phyloP scores from a whole-genome alignment of 1,284 basidiomycete species.

The Hypsizygus ulmarius region DNA sequence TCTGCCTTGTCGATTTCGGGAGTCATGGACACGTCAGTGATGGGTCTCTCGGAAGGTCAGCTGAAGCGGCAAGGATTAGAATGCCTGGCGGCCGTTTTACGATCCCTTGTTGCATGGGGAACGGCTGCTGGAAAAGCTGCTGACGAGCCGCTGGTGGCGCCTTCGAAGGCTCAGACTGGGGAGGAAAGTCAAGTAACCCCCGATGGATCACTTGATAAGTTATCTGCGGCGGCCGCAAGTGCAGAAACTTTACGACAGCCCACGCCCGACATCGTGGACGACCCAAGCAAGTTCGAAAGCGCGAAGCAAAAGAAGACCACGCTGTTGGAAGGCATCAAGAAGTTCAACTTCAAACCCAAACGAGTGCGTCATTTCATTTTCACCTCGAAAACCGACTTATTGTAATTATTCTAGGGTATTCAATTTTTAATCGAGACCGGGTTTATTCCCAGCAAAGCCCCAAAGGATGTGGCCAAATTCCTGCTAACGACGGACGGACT shows the following conservation, averaged over 20 bases:
- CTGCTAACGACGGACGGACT: conserved; percentile 89
- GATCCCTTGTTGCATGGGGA: conserved; percentile 90
- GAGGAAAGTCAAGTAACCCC: conserved; percentile 55
- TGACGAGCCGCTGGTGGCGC: conserved; percentile 42
- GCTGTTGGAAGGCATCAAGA: conserved; percentile 92
- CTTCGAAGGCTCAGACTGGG: conserved; percentile 41
- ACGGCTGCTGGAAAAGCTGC: conserved; percentile 53
- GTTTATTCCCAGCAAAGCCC: conserved; percentile 77
- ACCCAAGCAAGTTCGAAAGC: conserved; percentile 91
- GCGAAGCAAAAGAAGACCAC: conserved; percentile 98
- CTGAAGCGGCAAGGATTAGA: conserved; percentile 87
- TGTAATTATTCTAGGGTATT: conserved; percentile 60
- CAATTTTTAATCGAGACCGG: conserved; percentile 88
- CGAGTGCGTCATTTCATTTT: conserved; percentile 45
- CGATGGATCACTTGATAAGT: conserved; percentile 52
- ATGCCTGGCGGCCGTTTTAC: conserved; percentile 82
- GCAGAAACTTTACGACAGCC: conserved; percentile 56
- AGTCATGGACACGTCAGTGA: conserved; percentile 59
- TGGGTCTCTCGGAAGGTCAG: conserved; percentile 79
- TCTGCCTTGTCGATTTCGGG: conserved; percentile 67
- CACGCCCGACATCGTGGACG: conserved; percentile 81
- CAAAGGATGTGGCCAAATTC: conserved; percentile 86
- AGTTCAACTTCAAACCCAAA: conserved; percentile 99
- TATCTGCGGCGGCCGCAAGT: conserved; percentile 41
- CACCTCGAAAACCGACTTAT: conserved; percentile 3